phyloP scores from a whole-genome alignment of 768 basidiomycete species.

The Naganishia antarctica region DNA sequence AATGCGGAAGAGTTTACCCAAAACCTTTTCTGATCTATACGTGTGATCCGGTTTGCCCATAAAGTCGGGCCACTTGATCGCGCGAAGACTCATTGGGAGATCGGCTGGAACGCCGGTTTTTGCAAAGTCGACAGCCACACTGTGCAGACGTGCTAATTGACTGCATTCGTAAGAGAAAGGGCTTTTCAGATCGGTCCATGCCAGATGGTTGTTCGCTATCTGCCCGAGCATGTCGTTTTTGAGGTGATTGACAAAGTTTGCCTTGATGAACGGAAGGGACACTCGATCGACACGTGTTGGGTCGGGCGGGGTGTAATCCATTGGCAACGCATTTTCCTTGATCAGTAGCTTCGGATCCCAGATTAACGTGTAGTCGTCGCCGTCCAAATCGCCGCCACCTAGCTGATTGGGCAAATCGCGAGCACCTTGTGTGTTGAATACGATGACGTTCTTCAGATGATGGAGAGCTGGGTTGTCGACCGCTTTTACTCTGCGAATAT shows the following conservation, averaged over 20 bases:
- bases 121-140: slow-evolving; percentile 34
- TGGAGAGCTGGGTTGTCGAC: slow-evolving; percentile 29
- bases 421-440: slow-evolving; percentile 29
- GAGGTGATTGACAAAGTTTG: slow-evolving; percentile 33
- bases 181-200: slow-evolving; percentile 29
- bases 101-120: slow-evolving; percentile 33
- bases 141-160: slow-evolving; percentile 23
- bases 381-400: slow-evolving; percentile 35
- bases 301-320: slow-evolving; percentile 29
- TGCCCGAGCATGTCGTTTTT: slow-evolving; percentile 16
- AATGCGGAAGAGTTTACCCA: slow-evolving; percentile 27
- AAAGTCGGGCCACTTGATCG: slow-evolving; percentile 31
- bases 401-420: slow-evolving; percentile 33
- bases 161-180: slow-evolving; percentile 29
- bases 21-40: slow-evolving; percentile 17
- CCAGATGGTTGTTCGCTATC: slow-evolving; percentile 30
- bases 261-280: slow-evolving; percentile 25
- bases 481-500: slow-evolving; percentile 30
- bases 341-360: slow-evolving; percentile 31
- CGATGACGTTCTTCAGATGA: slow-evolving; percentile 32
- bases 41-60: slow-evolving; percentile 30
- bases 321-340: slow-evolving; percentile 9
- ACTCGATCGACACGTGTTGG: slow-evolving; percentile 30
- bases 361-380: slow-evolving; percentile 34
- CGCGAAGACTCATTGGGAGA: slow-evolving; percentile 25